These are phyloP conservation scores for Coleophoma crateriformis DNA, from an alignment of 2,329 filamentous ascomycete genomes.

Conservation along the genomic window DNA sequence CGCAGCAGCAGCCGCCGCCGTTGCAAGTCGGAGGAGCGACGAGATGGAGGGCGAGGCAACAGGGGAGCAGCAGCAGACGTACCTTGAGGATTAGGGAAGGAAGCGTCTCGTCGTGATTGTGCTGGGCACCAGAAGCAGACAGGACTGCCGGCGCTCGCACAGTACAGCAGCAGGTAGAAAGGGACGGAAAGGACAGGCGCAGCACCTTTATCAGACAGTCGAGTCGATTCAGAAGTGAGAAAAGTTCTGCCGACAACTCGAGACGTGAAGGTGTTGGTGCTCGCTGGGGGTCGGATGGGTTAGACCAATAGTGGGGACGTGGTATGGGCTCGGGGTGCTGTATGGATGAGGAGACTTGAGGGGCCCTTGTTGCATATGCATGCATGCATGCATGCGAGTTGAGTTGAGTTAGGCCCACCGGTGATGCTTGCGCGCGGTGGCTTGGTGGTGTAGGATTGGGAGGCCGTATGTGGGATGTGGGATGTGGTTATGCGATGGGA, in stretches of 20 bases:
- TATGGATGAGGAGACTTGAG: background rate
- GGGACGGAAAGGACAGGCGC: background rate
- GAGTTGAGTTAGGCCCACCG: background rate
- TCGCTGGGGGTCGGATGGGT: background rate
- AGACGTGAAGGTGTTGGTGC: background rate
- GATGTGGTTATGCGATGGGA: background rate
- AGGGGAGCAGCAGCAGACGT: background rate
- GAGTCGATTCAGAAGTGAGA: background rate
- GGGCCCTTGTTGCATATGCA: background rate
- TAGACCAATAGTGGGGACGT: slow-evolving; percentile 1
- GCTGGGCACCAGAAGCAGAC: background rate
- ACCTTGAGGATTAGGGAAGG: background rate
- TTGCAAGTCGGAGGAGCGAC: too few species aligned
- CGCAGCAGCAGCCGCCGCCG: too few species aligned
- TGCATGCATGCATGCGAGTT: background rate
- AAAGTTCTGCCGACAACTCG: slow-evolving; percentile 1
- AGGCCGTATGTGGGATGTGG: background rate
- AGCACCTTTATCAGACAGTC: background rate
- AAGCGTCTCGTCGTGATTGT: background rate
- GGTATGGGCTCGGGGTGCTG: background rate
- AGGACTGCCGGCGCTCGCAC: background rate
- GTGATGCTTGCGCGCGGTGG: background rate
- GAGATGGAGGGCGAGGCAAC: too few species aligned
- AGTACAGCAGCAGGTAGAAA: background rate
- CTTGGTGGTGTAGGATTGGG: background rate